Evolutionary conservation across 495 filamentous ascomycete genomes (phyloP), one percentile per base, ranked within the genome.

Genomic region (Copromyces sp.): DNA sequence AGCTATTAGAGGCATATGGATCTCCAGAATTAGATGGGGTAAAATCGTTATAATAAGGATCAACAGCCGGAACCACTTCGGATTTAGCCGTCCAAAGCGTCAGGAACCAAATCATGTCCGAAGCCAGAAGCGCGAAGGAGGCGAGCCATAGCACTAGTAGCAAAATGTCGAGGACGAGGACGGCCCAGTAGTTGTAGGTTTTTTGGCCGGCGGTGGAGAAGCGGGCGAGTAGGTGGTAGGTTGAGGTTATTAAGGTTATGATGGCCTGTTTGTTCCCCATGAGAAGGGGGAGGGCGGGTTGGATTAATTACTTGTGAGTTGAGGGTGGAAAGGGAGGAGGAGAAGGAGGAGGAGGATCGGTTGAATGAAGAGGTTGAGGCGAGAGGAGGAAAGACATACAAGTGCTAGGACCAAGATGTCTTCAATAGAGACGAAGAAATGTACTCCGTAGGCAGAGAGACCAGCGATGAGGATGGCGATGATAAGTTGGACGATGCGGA

Each of bases 401-500:
- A 82, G 83, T 20, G 82, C 81, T 1, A 86, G 71, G 47, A 79
- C 80, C 24, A 84, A 73, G 29, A 68, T 53, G 72, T 79, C 78
- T 3, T 79, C 84, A 47, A 73, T 70, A 24, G 80, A 77, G 20
- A 76, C 71, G 7, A 75, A 42, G 39, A 59, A 76, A 5, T 70
- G 81, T 78, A 73, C 77, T 85, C 90, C 85, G 79, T 92, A 93
- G 65, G 86, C 90, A 12, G 86, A 86, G 16, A 94, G 76, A n/a
- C 87, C 92, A 39, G 94, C 81, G 68, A 91, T 82, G 68, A 90
- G 84, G 73, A 94, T 77, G n/a, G 87, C 87, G 69, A 93, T 80
- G 45, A 91, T 76, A 35, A 87, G 81, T 77, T 94, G 92, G 68
- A 86, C 75, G 71, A 87, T 83, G 71, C 93, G 87, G 29, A 94